phyloP scores from a whole-genome alignment of 1,284 basidiomycete species.

The Grifola frondosa region DNA sequence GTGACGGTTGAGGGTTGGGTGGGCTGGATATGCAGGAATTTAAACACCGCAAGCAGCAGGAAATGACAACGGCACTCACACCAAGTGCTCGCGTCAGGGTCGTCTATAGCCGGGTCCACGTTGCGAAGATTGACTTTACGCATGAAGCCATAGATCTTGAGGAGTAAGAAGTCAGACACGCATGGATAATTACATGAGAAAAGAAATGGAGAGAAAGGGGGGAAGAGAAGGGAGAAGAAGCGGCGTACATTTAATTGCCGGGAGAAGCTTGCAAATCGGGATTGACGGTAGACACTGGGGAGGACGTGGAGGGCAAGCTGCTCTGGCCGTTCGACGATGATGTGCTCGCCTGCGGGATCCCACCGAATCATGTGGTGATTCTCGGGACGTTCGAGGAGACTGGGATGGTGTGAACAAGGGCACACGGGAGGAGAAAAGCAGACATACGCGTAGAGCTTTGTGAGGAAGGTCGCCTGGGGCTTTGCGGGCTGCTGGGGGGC shows the following conservation, averaged over 20 bases:
- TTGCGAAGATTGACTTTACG: slow-evolving; percentile 90
- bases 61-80: slow-evolving; percentile 55
- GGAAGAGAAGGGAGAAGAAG: slow-evolving; percentile 26
- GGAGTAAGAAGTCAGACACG: slow-evolving; percentile 32
- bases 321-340: slow-evolving; percentile 88
- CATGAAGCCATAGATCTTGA: slow-evolving; percentile 93
- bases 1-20: slow-evolving; percentile 83
- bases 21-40: slow-evolving; percentile 50
- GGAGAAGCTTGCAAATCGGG: slow-evolving; percentile 90
- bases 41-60: slow-evolving; percentile 12
- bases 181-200: too few relatives aligned
- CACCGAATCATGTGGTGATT: slow-evolving; percentile 92
- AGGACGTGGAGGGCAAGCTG: slow-evolving; percentile 88
- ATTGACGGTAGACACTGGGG: slow-evolving; percentile 88
- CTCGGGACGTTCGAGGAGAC: slow-evolving; percentile 80
- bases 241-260: slow-evolving; percentile 85
- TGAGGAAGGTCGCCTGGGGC: slow-evolving; percentile 87
- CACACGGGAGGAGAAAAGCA: slow-evolving; percentile 3
- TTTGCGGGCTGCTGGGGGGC: slow-evolving; percentile 53
- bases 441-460: slow-evolving; percentile 87
- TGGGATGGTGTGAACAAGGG: too few relatives aligned
- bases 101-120: slow-evolving; percentile 87
- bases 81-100: slow-evolving; percentile 92
- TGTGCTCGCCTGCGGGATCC: slow-evolving; percentile 86
- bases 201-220: slow-evolving; percentile 21